Conservation (phyloP, 768 basidiomycete genomes). For the Ramaria sp. region DNA sequence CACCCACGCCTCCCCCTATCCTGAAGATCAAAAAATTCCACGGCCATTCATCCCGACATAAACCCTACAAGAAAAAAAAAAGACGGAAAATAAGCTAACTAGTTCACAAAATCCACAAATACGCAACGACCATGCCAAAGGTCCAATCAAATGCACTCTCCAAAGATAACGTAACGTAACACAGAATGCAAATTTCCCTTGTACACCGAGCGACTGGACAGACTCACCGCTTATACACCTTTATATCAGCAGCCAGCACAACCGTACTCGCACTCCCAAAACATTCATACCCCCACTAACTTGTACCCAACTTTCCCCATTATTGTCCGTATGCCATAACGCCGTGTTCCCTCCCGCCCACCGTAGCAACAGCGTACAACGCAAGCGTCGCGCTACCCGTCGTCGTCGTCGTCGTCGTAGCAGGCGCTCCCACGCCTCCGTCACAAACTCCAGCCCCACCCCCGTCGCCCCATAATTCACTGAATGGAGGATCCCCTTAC, state of each 20-base stretch:
- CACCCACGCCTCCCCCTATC: too few species aligned
- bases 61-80: conserved; percentile 21
- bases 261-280: conserved; percentile 41
- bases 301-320: conserved; percentile 44
- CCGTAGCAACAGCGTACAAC: conserved; percentile 42
- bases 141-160: too few species aligned
- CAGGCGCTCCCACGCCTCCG: conserved; percentile 46
- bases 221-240: conserved; percentile 44
- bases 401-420: conserved; percentile 39
- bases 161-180: too few species aligned
- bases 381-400: conserved; percentile 42
- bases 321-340: conserved; percentile 46
- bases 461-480: conserved; percentile 41
- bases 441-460: conserved; percentile 32
- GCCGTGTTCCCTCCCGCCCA: conserved; percentile 36
- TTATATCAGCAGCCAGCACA: conserved; percentile 38
- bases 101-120: not conserved
- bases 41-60: conserved; percentile 55
- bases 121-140: too few species aligned
- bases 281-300: conserved; percentile 46
- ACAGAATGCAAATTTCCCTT: too few species aligned
- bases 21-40: conserved; percentile 31
- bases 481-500: conserved; percentile 43
- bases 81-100: too few species aligned
- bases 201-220: too few species aligned